phyloP scores from a whole-genome alignment of 2,329 filamentous ascomycete species.

The Colletotrichum sp. region DNA sequence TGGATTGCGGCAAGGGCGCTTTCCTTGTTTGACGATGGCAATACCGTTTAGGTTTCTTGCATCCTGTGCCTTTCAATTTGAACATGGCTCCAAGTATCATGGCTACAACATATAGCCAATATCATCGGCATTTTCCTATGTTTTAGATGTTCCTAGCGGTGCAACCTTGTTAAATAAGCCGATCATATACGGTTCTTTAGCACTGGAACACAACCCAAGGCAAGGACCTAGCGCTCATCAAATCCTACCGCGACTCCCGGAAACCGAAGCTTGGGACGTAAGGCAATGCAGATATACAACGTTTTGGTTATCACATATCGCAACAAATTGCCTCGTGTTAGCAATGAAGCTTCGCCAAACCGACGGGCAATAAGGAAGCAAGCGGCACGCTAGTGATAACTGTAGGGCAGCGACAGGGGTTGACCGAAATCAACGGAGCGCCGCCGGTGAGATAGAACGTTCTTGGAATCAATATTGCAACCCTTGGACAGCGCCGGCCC shows the following conservation, averaged over 20 bases:
- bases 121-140: neutral
- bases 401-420: neutral
- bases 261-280: neutral
- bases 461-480: conserved; percentile 21
- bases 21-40: neutral
- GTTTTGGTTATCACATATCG: neutral
- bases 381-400: neutral
- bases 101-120: neutral
- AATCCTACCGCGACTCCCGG: neutral
- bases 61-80: neutral
- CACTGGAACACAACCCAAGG: neutral
- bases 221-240: neutral
- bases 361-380: neutral
- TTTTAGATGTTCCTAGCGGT: neutral
- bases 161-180: conserved; percentile 6
- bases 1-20: neutral
- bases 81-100: neutral
- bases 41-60: neutral
- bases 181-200: neutral
- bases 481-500: neutral
- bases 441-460: conserved; percentile 13
- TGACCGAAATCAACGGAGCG: neutral
- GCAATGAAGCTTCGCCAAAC: neutral
- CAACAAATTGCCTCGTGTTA: neutral
- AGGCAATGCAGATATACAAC: neutral